Evolutionary conservation across 2,329 filamentous ascomycete species (phyloP), one percentile per base, ranked within the genome.

Genomic region (Aspergillus tubingensis): DNA sequence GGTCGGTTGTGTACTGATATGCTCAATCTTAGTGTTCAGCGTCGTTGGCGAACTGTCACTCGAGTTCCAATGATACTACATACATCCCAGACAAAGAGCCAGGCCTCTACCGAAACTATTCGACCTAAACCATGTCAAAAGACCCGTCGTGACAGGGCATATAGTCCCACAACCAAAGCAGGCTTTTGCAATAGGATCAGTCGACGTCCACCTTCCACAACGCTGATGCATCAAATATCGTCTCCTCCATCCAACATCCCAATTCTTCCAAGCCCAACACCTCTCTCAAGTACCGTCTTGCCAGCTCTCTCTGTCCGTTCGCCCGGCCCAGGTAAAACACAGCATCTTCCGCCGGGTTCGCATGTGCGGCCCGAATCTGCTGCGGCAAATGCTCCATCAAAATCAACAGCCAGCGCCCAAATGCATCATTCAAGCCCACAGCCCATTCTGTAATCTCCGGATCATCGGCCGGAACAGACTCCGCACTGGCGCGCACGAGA

Each of bases 401-500:
- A 62, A 76, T 67, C 4, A 75, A 67, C 52, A 79, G 51, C 76
- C 76, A 79, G 7, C 38, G 43, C 0, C 73, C 75, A 44, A 79
- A 72, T 5, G 60, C 51, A 27, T 64, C 63, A 30, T 65, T 62
- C 3, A 68, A 50, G 7, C 72, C 65, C 51, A 77, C 68, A 0
- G 69, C 72, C 76, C 76, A 79, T 47, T 72, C 64, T 1, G 72
- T 77, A 21, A 79, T 69, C 30, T 76, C 72, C 0, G 70, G 41
- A 4, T 74, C 72, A 43, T 77, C 69, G 2, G 65, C 36, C 1
- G 77, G 77, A 5, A 78, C 57, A 5, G 76, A 78, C 51, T 78
- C 75, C 0, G 77, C 73, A 44, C 68, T 76, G 10, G 75, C 69
- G 39, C 76, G 76, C 4, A 79, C 38, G 6, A 79, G 68, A 4